A percentile compares a stretch with the other conserved stretches of the same genome.
Conservation (phyloP, 345 rosid genomes). For the Aurinia saxatilis region DNA sequence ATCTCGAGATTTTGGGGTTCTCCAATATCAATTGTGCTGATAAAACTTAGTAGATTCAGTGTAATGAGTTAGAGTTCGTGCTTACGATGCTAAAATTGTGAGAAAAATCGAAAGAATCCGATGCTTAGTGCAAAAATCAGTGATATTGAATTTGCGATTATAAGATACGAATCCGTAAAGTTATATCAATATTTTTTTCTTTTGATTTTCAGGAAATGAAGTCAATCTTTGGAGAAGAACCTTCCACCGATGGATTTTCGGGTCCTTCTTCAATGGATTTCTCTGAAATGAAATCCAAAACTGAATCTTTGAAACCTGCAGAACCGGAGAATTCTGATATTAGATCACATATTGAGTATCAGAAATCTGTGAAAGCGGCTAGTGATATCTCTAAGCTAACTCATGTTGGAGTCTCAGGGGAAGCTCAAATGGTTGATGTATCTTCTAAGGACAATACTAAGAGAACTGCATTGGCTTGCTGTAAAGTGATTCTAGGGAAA, state of each 20-base stretch:
- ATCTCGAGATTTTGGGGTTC: neutral
- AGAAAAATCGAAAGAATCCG: neutral
- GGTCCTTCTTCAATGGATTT: slow-evolving; percentile 26
- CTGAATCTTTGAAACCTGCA: slow-evolving; percentile 20
- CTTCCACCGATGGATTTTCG: slow-evolving; percentile 41
- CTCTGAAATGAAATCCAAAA: slow-evolving; percentile 22
- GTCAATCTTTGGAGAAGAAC: slow-evolving; percentile 67
- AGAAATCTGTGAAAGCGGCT: slow-evolving; percentile 17
- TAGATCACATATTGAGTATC: neutral
- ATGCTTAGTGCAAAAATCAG: neutral
- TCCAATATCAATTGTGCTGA: neutral
- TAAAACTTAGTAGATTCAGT: neutral
- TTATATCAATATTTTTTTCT: neutral
- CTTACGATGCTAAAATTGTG: neutral
- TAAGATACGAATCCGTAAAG: neutral
- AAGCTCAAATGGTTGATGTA: slow-evolving; percentile 95
- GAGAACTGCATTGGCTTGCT: slow-evolving; percentile 68
- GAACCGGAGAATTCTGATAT: neutral
- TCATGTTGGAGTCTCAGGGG: slow-evolving; percentile 56
- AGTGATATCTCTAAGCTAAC: slow-evolving; percentile 33
- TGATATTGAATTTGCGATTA: neutral
- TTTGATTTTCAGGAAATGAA: slow-evolving; percentile 66
- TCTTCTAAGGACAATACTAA: slow-evolving; percentile 57
- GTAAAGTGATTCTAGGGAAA: slow-evolving; percentile 70
- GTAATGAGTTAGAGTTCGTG: neutral